These are phyloP conservation scores for Pistacia vera DNA, from an alignment of 345 rosid genomes.

Conservation along the genomic window DNA sequence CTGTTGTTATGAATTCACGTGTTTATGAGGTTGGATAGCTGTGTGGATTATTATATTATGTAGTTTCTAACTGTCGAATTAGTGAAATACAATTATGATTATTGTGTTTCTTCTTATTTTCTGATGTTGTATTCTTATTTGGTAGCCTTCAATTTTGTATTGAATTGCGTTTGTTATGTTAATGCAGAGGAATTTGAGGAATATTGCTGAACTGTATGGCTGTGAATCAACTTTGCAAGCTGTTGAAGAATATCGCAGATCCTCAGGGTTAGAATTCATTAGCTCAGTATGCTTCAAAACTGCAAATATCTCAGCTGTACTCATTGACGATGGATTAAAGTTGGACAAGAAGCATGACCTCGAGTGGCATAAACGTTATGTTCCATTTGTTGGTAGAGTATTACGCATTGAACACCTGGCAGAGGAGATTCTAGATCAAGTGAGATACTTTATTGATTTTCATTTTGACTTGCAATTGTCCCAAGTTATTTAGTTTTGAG, in stretches of 20 bases:
- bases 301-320: constrained; percentile 73
- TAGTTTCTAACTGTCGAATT: neutral
- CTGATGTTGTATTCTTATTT: neutral
- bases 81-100: neutral
- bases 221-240: constrained; percentile 57
- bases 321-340: constrained; percentile 86
- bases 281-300: constrained; percentile 68
- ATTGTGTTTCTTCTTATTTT: neutral
- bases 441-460: constrained; percentile 28
- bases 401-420: constrained; percentile 82
- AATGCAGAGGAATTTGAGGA: constrained; percentile 79
- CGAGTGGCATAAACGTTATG: constrained; percentile 65
- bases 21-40: neutral
- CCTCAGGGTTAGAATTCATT: constrained; percentile 56
- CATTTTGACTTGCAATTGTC: neutral
- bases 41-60: neutral
- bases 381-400: constrained; percentile 77
- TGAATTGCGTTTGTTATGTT: constrained; percentile 12
- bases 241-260: constrained; percentile 66
- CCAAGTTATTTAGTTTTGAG: neutral
- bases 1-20: neutral
- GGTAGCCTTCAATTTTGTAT: neutral
- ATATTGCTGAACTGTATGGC: constrained; percentile 73
- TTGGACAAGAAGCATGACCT: constrained; percentile 74
- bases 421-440: constrained; percentile 73